These are phyloP conservation scores for Tolypocladium ovalisporum DNA, from an alignment of 2,329 filamentous ascomycete species.

Conservation along the genomic window DNA sequence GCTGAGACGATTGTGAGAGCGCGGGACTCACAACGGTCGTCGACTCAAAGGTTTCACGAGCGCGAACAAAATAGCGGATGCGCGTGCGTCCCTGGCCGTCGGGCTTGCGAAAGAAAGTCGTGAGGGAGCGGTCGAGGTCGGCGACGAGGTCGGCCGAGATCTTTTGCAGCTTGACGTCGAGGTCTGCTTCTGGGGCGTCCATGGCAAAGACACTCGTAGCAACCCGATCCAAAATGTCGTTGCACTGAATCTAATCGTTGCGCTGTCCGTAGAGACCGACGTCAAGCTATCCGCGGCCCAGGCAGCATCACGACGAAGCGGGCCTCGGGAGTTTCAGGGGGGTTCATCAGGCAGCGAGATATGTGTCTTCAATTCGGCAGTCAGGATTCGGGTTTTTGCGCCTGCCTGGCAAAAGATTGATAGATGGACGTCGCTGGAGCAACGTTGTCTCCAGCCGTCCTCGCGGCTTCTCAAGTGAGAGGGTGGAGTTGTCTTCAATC, in stretches of 20 bases:
- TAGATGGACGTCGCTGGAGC: not conserved
- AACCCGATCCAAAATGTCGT: no score
- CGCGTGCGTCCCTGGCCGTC: conserved; percentile 29
- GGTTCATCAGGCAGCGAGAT: not conserved
- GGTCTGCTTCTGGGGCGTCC: conserved; percentile 50
- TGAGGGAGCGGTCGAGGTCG: conserved; percentile 44
- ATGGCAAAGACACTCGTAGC: no score
- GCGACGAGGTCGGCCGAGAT: conserved; percentile 46
- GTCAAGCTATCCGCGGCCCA: not conserved
- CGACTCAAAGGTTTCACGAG: conserved; percentile 36
- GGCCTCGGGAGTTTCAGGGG: not conserved
- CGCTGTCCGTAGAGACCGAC: not conserved
- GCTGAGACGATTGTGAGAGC: not conserved
- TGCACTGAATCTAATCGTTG: not conserved
- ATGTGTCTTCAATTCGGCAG: not conserved
- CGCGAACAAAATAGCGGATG: conserved; percentile 38
- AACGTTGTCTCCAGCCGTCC: not conserved
- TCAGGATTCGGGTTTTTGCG: not conserved
- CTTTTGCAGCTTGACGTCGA: conserved; percentile 52
- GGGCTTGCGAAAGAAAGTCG: conserved; percentile 39
- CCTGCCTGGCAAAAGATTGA: no score
- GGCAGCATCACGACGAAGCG: not conserved
- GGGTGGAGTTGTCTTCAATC: not conserved
- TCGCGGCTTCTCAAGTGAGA: not conserved
- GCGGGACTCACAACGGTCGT: conserved; percentile 29